These are phyloP conservation scores for Xylariaceae sp. DNA, from an alignment of 2,329 filamentous ascomycete species.

Conservation along the genomic window DNA sequence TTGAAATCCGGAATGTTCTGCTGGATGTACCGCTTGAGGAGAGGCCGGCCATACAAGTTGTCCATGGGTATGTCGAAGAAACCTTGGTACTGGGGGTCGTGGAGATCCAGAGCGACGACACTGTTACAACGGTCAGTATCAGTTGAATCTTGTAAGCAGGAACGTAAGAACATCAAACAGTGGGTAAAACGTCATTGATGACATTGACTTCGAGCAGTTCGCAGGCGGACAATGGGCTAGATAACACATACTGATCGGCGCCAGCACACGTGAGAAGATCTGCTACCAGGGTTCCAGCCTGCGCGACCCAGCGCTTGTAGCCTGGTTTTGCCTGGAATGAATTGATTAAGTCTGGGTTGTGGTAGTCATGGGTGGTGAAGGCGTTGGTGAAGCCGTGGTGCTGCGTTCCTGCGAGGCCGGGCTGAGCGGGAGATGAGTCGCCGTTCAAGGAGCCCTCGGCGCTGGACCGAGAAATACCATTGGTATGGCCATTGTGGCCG, in stretches of 20 bases:
- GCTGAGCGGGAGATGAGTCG: constrained; percentile 30
- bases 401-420: constrained; percentile 38
- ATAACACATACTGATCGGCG: constrained; percentile 71
- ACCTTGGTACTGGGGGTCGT: constrained; percentile 94
- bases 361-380: constrained; percentile 62
- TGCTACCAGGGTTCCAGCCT: constrained; percentile 90
- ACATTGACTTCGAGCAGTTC: too few species aligned
- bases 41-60: constrained; percentile 84
- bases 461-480: constrained; percentile 34
- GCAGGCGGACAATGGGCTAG: too few species aligned
- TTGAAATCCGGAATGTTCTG: constrained; percentile 80
- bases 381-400: constrained; percentile 46
- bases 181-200: too few species aligned
- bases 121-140: constrained; percentile 27
- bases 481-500: constrained; percentile 17
- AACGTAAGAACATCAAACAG: too few species aligned
- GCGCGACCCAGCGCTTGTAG: constrained; percentile 98
- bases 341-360: constrained; percentile 53
- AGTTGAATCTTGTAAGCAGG: too few species aligned
- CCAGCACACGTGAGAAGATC: constrained; percentile 93
- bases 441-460: constrained; percentile 18
- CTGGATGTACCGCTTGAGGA: constrained; percentile 68
- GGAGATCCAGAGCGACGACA: constrained; percentile 95
- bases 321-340: constrained; percentile 77
- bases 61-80: constrained; percentile 99